Conservation (phyloP, 257 asterid species). For the Fraxinus cuspidata region DNA sequence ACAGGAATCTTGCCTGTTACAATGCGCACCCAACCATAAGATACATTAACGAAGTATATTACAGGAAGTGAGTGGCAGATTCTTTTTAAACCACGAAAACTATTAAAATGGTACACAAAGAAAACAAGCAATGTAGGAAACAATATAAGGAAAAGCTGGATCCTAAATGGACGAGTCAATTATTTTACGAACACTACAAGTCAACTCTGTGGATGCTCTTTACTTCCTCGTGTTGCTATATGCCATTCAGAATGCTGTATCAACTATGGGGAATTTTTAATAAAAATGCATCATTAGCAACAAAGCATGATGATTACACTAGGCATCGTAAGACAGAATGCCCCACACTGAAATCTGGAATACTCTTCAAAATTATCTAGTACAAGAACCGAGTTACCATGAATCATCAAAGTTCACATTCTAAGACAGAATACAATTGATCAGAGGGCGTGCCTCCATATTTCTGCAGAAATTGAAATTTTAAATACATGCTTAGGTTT, state of each 20-base stretch:
- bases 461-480: neutral
- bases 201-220: neutral
- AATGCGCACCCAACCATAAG: slow-evolving; percentile 12
- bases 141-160: neutral
- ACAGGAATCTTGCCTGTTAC: slow-evolving; percentile 87
- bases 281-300: neutral
- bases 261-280: neutral
- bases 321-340: no score
- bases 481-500: neutral
- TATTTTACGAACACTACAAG: slow-evolving; percentile 1
- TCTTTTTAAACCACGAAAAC: neutral
- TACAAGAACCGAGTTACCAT: no score
- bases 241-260: neutral
- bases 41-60: neutral
- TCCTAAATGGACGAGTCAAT: neutral
- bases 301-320: no score
- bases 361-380: no score
- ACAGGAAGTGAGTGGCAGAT: neutral
- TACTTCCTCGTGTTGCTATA: slow-evolving; percentile 12
- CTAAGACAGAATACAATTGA: neutral
- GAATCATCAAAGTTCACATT: no score
- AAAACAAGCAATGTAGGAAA: neutral
- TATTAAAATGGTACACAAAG: neutral
- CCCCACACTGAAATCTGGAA: no score
- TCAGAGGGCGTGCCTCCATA: neutral